phyloP scores from a whole-genome alignment of 139 green algal genomes.

The Dunaliella primolecta region DNA sequence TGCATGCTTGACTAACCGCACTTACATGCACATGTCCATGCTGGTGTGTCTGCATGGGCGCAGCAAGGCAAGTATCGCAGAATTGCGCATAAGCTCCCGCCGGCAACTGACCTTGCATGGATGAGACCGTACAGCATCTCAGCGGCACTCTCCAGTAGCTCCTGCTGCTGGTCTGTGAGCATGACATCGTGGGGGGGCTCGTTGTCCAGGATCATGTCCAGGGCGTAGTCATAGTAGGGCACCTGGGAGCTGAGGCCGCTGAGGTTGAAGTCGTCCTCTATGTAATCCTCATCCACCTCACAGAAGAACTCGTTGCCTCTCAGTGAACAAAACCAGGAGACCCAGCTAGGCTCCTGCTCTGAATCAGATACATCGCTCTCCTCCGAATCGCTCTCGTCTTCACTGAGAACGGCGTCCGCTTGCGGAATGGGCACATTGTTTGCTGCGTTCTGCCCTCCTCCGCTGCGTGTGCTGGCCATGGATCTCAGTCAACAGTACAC shows the following conservation, averaged over 20 bases:
- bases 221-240: constrained; percentile 96
- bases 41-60: not conserved
- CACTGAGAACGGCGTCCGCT: too few species aligned
- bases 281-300: constrained; percentile 80
- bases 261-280: constrained; percentile 98
- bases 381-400: too few species aligned
- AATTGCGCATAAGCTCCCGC: not conserved
- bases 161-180: constrained; percentile 80
- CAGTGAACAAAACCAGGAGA: constrained; percentile 90
- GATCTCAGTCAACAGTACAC: too few species aligned
- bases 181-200: constrained; percentile 77
- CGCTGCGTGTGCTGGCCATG: too few species aligned
- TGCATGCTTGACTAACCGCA: not conserved
- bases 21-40: not conserved
- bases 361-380: too few species aligned
- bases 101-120: constrained; percentile 66
- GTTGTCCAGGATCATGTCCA: constrained; percentile 94
- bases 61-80: not conserved
- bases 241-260: constrained; percentile 86
- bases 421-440: too few species aligned
- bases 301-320: constrained; percentile 90
- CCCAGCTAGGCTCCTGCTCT: too few species aligned
- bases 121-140: constrained; percentile 98
- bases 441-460: too few species aligned
- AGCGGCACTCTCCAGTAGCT: constrained; percentile 90